These are phyloP conservation scores for Myriosclerotinia scirpicola DNA, from an alignment of 2,329 filamentous ascomycete species.

Conservation along the genomic window DNA sequence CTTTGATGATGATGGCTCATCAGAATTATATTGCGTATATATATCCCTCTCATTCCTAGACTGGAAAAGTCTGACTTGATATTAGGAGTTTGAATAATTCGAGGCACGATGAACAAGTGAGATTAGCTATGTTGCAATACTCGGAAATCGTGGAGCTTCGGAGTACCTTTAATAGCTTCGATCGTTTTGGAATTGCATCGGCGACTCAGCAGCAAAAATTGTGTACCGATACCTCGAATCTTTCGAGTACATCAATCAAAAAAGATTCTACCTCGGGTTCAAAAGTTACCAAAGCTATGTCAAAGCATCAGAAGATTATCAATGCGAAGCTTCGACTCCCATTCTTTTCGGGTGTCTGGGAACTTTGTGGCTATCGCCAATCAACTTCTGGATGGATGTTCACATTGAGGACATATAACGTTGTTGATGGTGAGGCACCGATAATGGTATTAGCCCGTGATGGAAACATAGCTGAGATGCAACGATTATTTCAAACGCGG, in stretches of 20 bases:
- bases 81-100: neutral
- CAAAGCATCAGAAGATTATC: neutral
- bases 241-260: neutral
- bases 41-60: fast-evolving
- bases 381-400: neutral
- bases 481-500: neutral
- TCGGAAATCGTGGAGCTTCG: neutral
- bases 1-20: neutral
- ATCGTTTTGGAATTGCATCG: no score
- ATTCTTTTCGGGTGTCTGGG: conserved; percentile 8
- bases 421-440: fast-evolving
- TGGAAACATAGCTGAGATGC: neutral
- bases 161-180: neutral
- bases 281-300: neutral
- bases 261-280: neutral
- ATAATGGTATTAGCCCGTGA: fast-evolving
- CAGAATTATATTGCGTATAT: neutral
- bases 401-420: neutral
- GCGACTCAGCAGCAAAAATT: neutral
- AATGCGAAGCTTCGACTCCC: neutral
- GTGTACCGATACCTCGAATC: neutral
- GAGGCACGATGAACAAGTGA: neutral
- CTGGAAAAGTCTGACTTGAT: neutral
- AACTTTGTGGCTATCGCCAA: neutral
- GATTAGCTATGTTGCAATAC: neutral